Evolutionary conservation across 2,329 filamentous ascomycete genomes (phyloP).

Genomic region (Neofusicoccum umdonicola): DNA sequence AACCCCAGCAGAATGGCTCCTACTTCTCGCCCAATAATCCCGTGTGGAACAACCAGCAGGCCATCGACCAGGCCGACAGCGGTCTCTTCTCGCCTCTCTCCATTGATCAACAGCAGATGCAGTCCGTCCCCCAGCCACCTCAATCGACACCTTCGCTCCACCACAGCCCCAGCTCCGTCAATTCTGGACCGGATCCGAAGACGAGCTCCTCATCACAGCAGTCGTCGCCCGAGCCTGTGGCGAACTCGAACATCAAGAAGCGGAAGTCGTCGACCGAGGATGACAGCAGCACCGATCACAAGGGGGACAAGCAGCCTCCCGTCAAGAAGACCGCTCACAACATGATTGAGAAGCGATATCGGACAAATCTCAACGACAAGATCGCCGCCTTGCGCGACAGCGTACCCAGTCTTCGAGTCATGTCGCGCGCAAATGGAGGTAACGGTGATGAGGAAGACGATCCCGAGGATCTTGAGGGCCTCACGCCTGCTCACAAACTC

Average conservation of each 20-base stretch:
- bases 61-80: constrained; percentile 25
- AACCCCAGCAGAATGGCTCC: constrained; percentile 27
- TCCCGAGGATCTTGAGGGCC: constrained; percentile 69
- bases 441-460: constrained; percentile 76
- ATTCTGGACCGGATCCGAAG: constrained; percentile 25
- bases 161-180: constrained; percentile 35
- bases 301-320: constrained; percentile 55
- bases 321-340: constrained; percentile 95
- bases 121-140: constrained; percentile 26
- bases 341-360: constrained; percentile 96
- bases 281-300: constrained; percentile 54
- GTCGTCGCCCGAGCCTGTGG: constrained; percentile 61
- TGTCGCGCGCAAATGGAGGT: constrained; percentile 55
- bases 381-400: constrained; percentile 89
- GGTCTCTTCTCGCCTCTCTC: constrained; percentile 29
- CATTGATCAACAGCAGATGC: constrained; percentile 27
- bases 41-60: constrained; percentile 31
- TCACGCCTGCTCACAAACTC: constrained; percentile 80
- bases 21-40: constrained; percentile 28
- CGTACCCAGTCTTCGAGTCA: constrained; percentile 83
- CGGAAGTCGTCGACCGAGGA: constrained; percentile 48
- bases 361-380: constrained; percentile 95
- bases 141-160: constrained; percentile 36
- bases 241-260: constrained; percentile 30
- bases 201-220: constrained; percentile 48